Percentiles rank a stretch among this genome's conserved stretches.
phyloP scores from a whole-genome alignment of 345 rosid genomes.

The Leavenworthia alabamica region DNA sequence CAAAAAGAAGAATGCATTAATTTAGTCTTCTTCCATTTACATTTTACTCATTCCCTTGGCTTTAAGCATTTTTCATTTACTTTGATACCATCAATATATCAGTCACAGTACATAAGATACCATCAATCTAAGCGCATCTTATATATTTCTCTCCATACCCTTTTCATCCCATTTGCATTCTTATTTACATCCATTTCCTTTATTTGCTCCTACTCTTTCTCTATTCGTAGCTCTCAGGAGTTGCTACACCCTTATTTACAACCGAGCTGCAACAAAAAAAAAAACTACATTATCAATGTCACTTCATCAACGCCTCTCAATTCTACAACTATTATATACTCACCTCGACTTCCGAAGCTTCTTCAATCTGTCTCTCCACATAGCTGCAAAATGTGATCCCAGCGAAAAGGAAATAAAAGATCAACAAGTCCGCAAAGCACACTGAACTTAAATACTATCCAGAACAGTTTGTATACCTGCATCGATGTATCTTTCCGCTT shows the following conservation, averaged over 20 bases:
- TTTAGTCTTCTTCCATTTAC: constrained; percentile 22
- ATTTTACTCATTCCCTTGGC: constrained; percentile 4
- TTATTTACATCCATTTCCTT: constrained; percentile 22
- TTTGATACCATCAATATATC: neutral
- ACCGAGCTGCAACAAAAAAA: constrained; percentile 15
- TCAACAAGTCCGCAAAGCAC: neutral
- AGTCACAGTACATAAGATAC: neutral
- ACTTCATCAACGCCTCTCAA: neutral
- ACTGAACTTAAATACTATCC: neutral
- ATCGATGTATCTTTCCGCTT: constrained; percentile 78
- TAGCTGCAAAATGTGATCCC: constrained; percentile 44
- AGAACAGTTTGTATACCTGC: constrained; percentile 50
- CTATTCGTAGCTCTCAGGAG: constrained; percentile 30
- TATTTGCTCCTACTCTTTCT: constrained; percentile 8
- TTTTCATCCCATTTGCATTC: constrained; percentile 18
- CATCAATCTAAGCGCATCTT: constrained; percentile 21
- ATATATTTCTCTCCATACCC: constrained; percentile 1
- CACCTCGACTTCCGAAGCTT: constrained; percentile 48
- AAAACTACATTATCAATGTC: constrained; percentile 1
- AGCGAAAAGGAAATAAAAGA: neutral
- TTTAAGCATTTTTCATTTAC: constrained; percentile 5
- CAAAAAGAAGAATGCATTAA: constrained; percentile 6
- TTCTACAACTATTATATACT: constrained; percentile 26
- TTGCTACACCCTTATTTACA: constrained; percentile 15
- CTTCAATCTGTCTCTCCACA: constrained; percentile 65